phyloP scores from a whole-genome alignment of 805 yeast genomes.

The Wickerhamiella bombiphila region DNA sequence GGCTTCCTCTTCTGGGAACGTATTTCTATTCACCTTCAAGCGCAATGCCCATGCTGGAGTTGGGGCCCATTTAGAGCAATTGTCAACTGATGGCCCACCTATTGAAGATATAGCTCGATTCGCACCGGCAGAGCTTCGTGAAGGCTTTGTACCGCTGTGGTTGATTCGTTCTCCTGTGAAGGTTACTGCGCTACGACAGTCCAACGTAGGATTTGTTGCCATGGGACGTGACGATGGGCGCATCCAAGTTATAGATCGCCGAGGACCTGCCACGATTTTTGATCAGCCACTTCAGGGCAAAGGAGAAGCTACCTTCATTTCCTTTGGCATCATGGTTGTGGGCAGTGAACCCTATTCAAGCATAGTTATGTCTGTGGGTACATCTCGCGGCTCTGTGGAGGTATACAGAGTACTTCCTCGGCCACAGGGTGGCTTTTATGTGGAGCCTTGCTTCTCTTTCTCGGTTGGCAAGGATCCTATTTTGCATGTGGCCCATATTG shows the following conservation, averaged over 20 bases:
- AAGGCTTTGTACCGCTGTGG: constrained; percentile 48
- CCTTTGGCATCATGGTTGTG: constrained; percentile 57
- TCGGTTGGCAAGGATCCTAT: constrained; percentile 40
- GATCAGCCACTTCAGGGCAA: constrained; percentile 22
- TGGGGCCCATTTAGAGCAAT: constrained; percentile 4
- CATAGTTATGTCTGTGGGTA: constrained; percentile 62
- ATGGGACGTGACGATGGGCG: constrained; percentile 67
- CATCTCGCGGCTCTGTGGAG: constrained; percentile 55
- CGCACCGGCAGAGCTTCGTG: constrained; percentile 34
- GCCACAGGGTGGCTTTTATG: constrained; percentile 36
- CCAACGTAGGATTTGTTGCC: constrained; percentile 73
- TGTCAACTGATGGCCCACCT: constrained; percentile 9
- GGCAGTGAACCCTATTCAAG: constrained; percentile 59
- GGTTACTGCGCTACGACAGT: constrained; percentile 49
- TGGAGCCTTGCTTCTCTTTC: constrained; percentile 34
- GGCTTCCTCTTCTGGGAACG: constrained; percentile 55
- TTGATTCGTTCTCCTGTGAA: constrained; percentile 31
- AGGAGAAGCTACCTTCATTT: constrained; percentile 39
- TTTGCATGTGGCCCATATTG: constrained; percentile 41
- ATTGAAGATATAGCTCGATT: constrained; percentile 37
- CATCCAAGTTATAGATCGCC: constrained; percentile 56
- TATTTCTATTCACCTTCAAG: constrained; percentile 59
- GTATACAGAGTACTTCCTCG: constrained; percentile 53
- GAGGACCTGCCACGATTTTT: constrained; percentile 54
- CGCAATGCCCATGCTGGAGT: constrained; percentile 25